phyloP scores from a whole-genome alignment of 2,329 filamentous ascomycete genomes.

The Daldinia eschscholtzii region DNA sequence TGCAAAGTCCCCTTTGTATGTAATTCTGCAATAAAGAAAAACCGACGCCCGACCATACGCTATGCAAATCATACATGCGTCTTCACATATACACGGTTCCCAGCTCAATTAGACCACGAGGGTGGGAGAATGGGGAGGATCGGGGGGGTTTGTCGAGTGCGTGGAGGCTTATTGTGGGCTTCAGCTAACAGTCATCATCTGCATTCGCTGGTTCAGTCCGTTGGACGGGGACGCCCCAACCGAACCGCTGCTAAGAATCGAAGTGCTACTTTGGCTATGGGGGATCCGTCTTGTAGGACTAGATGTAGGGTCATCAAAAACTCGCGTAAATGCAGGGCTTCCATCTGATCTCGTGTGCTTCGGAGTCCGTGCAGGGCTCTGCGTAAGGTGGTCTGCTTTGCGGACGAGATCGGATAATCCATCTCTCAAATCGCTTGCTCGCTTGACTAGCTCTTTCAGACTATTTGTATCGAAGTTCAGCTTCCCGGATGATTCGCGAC shows the following conservation, averaged over 20 bases:
- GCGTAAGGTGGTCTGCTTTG: conserved; percentile 68
- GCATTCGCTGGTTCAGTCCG: conserved; percentile 66
- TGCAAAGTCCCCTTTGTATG: conserved; percentile 31
- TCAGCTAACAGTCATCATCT: conserved; percentile 74
- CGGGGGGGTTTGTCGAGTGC: conserved; percentile 1
- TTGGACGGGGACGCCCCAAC: conserved; percentile 66
- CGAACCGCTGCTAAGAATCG: conserved; percentile 63
- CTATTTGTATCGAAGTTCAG: conserved; percentile 78
- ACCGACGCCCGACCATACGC: conserved; percentile 53
- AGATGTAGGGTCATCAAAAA: conserved; percentile 72
- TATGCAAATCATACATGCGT: conserved; percentile 57
- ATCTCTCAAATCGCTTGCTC: conserved; percentile 71
- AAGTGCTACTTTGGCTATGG: conserved; percentile 67
- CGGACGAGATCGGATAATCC: conserved; percentile 71
- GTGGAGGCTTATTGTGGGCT: not conserved
- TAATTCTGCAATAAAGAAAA: conserved; percentile 37
- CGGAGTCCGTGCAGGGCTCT: conserved; percentile 67
- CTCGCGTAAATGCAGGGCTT: conserved; percentile 75
- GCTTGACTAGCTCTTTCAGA: conserved; percentile 74
- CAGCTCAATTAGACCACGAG: conserved; percentile 14
- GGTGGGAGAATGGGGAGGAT: conserved; percentile 15
- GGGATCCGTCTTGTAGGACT: conserved; percentile 66
- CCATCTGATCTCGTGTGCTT: conserved; percentile 65
- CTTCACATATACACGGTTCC: conserved; percentile 51
- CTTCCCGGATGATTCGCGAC: conserved; percentile 60